A percentile compares a stretch with the other conserved stretches of the same genome.
Conservation (phyloP, 495 filamentous ascomycete genomes). For the Lentithecium fluviatile region DNA sequence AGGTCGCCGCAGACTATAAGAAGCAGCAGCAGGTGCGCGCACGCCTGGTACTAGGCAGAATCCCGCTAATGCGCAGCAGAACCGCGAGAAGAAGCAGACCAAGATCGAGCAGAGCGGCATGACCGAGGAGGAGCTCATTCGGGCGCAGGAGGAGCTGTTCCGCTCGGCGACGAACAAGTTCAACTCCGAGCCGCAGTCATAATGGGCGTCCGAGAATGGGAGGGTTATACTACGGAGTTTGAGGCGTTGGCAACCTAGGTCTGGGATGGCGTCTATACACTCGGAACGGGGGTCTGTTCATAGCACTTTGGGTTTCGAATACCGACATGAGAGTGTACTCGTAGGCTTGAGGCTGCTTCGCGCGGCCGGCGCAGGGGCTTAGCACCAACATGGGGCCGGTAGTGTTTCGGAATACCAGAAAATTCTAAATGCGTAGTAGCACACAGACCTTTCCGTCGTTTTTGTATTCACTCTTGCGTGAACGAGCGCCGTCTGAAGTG, state of each 20-base stretch:
- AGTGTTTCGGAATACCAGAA: no score
- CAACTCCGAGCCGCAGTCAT: constrained; percentile 42
- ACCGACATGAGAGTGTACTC: no score
- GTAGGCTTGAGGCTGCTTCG: not conserved
- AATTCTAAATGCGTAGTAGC: no score
- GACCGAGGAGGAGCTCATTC: constrained; percentile 81
- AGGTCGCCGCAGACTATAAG: constrained; percentile 87
- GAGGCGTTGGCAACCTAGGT: constrained; percentile 3
- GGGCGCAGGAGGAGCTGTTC: constrained; percentile 89
- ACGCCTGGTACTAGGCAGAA: not conserved
- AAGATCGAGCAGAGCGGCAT: constrained; percentile 94
- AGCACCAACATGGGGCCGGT: no score
- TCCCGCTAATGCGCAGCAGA: constrained; percentile 52
- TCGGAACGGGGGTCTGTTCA: not conserved
- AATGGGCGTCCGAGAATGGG: not conserved
- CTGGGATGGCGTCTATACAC: constrained; percentile 1
- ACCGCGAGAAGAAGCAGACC: constrained; percentile 91
- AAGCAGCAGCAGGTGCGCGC: constrained; percentile 79
- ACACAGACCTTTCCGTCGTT: no score
- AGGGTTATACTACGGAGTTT: constrained; percentile 7
- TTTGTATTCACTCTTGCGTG: no score
- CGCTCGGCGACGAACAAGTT: constrained; percentile 75
- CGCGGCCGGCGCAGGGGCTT: no score
- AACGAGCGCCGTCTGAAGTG: no score
- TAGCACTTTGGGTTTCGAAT: not conserved